These are phyloP conservation scores for Epichloe bromicola DNA, from an alignment of 2,329 filamentous ascomycete species.

Conservation along the genomic window DNA sequence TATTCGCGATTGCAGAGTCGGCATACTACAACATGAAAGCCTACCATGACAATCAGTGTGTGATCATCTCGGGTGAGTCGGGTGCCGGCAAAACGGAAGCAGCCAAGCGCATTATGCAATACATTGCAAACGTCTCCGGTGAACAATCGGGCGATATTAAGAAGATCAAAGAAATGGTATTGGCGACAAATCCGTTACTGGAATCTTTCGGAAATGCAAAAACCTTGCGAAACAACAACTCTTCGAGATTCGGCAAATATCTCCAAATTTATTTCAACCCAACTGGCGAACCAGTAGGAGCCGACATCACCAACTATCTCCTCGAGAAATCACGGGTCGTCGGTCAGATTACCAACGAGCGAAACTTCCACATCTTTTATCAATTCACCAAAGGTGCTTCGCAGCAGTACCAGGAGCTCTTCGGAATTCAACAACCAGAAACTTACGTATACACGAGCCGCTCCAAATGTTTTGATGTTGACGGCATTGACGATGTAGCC, in stretches of 20 bases:
- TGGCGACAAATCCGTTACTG: slow-evolving; percentile 91
- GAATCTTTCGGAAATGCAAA: slow-evolving; percentile 99
- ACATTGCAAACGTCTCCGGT: slow-evolving; percentile 93
- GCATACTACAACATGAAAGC: slow-evolving; percentile 99
- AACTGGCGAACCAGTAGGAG: slow-evolving; percentile 83
- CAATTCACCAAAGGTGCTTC: slow-evolving; percentile 94
- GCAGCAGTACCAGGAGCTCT: slow-evolving; percentile 73
- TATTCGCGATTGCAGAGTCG: slow-evolving; percentile 93
- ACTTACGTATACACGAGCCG: slow-evolving; percentile 88
- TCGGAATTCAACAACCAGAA: slow-evolving; percentile 81
- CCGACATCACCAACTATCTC: slow-evolving; percentile 96
- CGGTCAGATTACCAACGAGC: slow-evolving; percentile 86
- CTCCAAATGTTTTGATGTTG: slow-evolving; percentile 89
- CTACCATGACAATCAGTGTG: slow-evolving; percentile 97
- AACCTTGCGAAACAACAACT: slow-evolving; percentile 97
- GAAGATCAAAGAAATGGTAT: slow-evolving; percentile 97
- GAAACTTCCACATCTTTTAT: slow-evolving; percentile 99
- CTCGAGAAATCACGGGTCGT: slow-evolving; percentile 92
- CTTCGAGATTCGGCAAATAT: slow-evolving; percentile 96
- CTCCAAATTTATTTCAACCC: slow-evolving; percentile 92
- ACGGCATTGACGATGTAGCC: slow-evolving; percentile 80
- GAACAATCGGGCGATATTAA: slow-evolving; percentile 77
- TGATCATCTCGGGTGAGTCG: slow-evolving; percentile 97
- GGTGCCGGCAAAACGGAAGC: slow-evolving; percentile 98
- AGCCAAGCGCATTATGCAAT: slow-evolving; percentile 98